A percentile compares a stretch with the other conserved stretches of the same genome.
Conservation (phyloP, 176 grass and related monocot genomes). For the Puya raimondii region DNA sequence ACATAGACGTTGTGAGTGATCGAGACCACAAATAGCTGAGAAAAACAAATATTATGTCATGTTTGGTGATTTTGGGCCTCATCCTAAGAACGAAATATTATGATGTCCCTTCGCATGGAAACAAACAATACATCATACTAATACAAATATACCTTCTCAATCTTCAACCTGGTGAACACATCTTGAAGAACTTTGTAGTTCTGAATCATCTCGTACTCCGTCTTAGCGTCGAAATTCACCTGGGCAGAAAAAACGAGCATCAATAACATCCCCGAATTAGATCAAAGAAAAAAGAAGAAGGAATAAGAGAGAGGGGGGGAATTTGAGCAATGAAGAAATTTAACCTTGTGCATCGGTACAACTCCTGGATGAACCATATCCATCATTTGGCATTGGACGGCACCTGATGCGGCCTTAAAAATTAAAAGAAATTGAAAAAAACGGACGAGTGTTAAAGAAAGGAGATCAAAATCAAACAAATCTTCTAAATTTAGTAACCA, state of each 20-base stretch:
- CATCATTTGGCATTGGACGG: constrained; percentile 87
- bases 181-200: constrained; percentile 94
- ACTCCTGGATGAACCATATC: constrained; percentile 85
- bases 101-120: not conserved
- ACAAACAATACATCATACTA: not conserved
- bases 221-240: constrained; percentile 96
- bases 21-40: too few relatives aligned
- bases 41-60: too few relatives aligned
- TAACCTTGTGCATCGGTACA: constrained; percentile 91
- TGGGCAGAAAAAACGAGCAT: constrained; percentile 18
- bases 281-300: not conserved
- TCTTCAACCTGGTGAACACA: constrained; percentile 71
- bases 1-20: too few relatives aligned
- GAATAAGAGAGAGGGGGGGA: not conserved
- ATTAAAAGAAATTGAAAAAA: too few relatives aligned
- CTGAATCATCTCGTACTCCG: constrained; percentile 91
- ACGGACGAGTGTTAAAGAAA: too few relatives aligned
- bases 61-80: too few relatives aligned
- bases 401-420: constrained; percentile 70
- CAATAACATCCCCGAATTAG: not conserved
- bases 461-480: not conserved
- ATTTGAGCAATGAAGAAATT: not conserved
- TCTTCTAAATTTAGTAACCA: constrained; percentile 2
- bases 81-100: too few relatives aligned
- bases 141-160: constrained; percentile 44